A percentile compares a stretch with the other conserved stretches of the same genome.
Evolutionary conservation across 2,329 filamentous ascomycete genomes (phyloP).

Genomic region (Neopestalotiopsis clavispora): DNA sequence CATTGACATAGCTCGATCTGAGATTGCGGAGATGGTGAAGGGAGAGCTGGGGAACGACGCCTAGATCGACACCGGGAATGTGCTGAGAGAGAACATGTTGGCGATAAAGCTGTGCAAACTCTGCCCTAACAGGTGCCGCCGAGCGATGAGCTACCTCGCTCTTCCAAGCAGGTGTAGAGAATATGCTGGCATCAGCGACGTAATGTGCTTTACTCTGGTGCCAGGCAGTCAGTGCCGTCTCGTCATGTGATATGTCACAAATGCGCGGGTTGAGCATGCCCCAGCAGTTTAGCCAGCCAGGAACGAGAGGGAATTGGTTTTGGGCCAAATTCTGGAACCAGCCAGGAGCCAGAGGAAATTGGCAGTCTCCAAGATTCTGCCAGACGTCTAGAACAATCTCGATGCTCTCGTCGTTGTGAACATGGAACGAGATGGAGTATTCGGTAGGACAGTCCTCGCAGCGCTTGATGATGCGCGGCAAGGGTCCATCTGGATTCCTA

Average conservation of each 20-base stretch:
- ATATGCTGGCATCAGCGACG: constrained; percentile 16
- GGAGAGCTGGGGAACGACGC: constrained; percentile 5
- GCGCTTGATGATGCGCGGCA: constrained; percentile 18
- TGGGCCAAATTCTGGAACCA: constrained; percentile 17
- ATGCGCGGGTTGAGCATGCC: constrained; percentile 20
- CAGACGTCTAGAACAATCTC: constrained; percentile 22
- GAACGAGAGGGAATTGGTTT: constrained; percentile 9
- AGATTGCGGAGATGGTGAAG: constrained; percentile 3
- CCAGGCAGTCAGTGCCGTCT: constrained; percentile 9
- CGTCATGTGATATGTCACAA: neutral
- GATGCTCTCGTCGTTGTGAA: constrained; percentile 19
- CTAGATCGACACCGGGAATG: neutral
- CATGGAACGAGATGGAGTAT: constrained; percentile 18
- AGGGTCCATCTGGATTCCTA: neutral
- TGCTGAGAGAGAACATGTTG: neutral
- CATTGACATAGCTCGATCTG: neutral
- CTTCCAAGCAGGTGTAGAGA: constrained; percentile 13
- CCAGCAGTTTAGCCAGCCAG: constrained; percentile 23
- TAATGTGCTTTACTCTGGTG: constrained; percentile 10
- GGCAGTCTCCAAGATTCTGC: constrained; percentile 21
- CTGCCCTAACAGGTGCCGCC: neutral
- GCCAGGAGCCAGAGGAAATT: neutral
- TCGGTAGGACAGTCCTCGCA: constrained; percentile 22
- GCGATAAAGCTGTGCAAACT: constrained; percentile 10
- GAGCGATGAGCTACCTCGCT: constrained; percentile 18